These are phyloP conservation scores for Aspergillus diversus DNA, from an alignment of 495 filamentous ascomycete species.

Conservation along the genomic window DNA sequence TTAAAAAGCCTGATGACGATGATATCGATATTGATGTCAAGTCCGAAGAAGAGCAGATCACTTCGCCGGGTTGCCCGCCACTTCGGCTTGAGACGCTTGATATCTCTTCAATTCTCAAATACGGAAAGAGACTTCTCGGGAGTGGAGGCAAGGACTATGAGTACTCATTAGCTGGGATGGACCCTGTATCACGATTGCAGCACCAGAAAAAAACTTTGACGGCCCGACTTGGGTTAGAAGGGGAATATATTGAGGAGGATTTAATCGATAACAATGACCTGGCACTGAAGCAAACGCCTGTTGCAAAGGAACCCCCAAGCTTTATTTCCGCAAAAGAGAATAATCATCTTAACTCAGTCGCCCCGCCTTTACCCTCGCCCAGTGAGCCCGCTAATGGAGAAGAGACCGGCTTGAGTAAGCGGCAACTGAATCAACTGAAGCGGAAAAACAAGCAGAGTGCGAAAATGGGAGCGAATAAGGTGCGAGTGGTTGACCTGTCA, in stretches of 20 bases:
- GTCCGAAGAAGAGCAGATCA: slow-evolving; percentile 39
- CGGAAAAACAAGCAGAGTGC: slow-evolving; percentile 84
- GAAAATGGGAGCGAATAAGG: slow-evolving; percentile 84
- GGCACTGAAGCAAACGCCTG: slow-evolving; percentile 48
- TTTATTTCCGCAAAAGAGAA: slow-evolving; percentile 39
- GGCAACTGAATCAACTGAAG: slow-evolving; percentile 92
- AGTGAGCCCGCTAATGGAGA: slow-evolving; percentile 56
- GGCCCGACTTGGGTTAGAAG: slow-evolving; percentile 79
- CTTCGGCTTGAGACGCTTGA: slow-evolving; percentile 78
- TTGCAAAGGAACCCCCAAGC: slow-evolving; percentile 47
- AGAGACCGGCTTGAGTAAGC: slow-evolving; percentile 78
- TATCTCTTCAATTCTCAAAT: slow-evolving; percentile 74
- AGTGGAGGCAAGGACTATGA: slow-evolving; percentile 83
- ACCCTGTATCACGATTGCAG: slow-evolving; percentile 76
- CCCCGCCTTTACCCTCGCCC: slow-evolving; percentile 54
- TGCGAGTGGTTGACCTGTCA: slow-evolving; percentile 84
- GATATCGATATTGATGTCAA: slow-evolving; percentile 53
- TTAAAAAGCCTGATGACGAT: slow-evolving; percentile 57
- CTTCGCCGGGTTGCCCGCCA: slow-evolving; percentile 49
- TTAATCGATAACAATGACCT: slow-evolving; percentile 68
- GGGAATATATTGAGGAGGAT: slow-evolving; percentile 84
- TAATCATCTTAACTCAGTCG: slow-evolving; percentile 43
- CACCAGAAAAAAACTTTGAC: slow-evolving; percentile 88
- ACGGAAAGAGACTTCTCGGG: slow-evolving; percentile 79
- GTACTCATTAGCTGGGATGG: slow-evolving; percentile 77